Evolutionary conservation across 2,329 filamentous ascomycete species (phyloP).

Genomic region (Cladophialophora exuberans): DNA sequence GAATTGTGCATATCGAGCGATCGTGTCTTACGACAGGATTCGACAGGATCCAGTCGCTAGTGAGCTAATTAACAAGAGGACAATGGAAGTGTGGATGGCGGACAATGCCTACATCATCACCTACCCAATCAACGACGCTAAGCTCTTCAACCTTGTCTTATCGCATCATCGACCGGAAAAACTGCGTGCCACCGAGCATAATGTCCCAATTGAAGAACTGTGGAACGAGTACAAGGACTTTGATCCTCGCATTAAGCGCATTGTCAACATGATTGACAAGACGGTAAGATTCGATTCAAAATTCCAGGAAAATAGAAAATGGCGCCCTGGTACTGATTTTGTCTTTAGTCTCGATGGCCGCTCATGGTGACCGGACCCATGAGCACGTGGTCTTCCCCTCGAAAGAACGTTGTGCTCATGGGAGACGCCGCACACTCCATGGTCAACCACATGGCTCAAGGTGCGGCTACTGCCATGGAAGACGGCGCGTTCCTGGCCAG

Average conservation of each 20-base stretch:
- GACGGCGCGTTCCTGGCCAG: slow-evolving; percentile 47
- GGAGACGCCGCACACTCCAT: slow-evolving; percentile 46
- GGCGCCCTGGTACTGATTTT: neutral
- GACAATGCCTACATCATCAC: slow-evolving; percentile 47
- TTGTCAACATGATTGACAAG: slow-evolving; percentile 45
- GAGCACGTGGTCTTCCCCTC: slow-evolving; percentile 43
- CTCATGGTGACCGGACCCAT: slow-evolving; percentile 48
- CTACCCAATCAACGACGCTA: slow-evolving; percentile 49
- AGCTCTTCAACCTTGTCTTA: slow-evolving; percentile 52
- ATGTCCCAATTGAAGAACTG: slow-evolving; percentile 45
- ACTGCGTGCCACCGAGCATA: slow-evolving; percentile 41
- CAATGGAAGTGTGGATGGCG: slow-evolving; percentile 52
- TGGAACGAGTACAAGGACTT: slow-evolving; percentile 47
- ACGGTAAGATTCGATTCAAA: slow-evolving; percentile 25
- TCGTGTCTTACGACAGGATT: slow-evolving; percentile 48
- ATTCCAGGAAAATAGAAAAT: neutral
- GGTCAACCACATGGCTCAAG: slow-evolving; percentile 49
- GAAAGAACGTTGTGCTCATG: slow-evolving; percentile 47
- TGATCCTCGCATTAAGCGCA: slow-evolving; percentile 47
- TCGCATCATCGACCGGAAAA: slow-evolving; percentile 45
- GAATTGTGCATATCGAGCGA: slow-evolving; percentile 51
- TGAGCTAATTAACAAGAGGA: slow-evolving; percentile 44
- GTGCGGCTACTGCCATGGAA: slow-evolving; percentile 48
- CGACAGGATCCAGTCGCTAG: slow-evolving; percentile 45
- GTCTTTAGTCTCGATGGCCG: slow-evolving; percentile 40